Conservation (phyloP, 306 rosid genomes). For the Castanopsis chinensis region DNA sequence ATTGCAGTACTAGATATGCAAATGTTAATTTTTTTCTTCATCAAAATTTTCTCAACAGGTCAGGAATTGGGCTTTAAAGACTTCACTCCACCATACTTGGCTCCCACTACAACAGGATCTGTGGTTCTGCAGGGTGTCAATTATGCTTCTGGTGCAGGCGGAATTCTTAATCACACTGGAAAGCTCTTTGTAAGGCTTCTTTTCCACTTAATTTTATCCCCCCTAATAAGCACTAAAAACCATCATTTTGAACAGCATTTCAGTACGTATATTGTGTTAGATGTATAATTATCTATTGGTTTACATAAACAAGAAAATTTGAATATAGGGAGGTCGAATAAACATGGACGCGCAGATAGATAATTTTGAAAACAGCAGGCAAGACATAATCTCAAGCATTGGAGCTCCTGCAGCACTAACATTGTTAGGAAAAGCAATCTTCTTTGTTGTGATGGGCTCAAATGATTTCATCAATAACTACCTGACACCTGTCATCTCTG, state of each 20-base stretch:
- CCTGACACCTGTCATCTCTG: conserved; percentile 35
- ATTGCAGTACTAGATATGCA: too few relatives aligned
- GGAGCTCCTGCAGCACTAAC: conserved; percentile 42
- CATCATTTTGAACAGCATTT: background rate
- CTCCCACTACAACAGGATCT: conserved; percentile 54
- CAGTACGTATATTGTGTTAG: background rate
- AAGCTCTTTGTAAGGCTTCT: conserved; percentile 48
- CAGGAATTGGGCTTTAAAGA: conserved; percentile 42
- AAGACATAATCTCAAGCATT: conserved; percentile 47
- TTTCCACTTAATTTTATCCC: background rate
- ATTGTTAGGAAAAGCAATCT: conserved; percentile 40
- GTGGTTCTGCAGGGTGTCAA: conserved; percentile 63
- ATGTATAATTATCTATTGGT: background rate
- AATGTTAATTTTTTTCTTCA: background rate
- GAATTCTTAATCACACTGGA: conserved; percentile 69
- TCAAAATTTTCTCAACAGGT: conserved; percentile 32
- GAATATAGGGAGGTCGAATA: conserved; percentile 50
- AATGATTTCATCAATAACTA: conserved; percentile 75
- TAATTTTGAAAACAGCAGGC: conserved; percentile 63
- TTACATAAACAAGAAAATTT: background rate
- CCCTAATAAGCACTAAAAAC: too few relatives aligned
- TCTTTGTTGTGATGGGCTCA: conserved; percentile 59
- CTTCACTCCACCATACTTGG: conserved; percentile 61
- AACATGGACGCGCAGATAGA: conserved; percentile 64
- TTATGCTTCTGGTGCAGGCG: conserved; percentile 75